Evolutionary conservation across 2,329 filamentous ascomycete species (phyloP), one percentile per base, ranked within the genome.

Genomic region (Penicillium sp.): DNA sequence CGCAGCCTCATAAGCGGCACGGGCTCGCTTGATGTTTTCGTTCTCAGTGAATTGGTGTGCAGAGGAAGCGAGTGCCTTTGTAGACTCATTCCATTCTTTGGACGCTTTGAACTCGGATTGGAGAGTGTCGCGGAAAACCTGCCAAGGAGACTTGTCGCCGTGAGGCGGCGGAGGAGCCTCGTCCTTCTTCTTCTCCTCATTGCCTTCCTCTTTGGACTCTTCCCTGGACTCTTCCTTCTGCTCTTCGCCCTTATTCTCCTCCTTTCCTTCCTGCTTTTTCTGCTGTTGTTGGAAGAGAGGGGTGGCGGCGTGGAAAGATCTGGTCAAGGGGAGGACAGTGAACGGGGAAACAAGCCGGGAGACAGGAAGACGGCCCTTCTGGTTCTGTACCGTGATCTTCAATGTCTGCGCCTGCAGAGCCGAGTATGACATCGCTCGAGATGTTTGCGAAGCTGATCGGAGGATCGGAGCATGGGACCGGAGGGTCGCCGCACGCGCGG

Each of bases 11-110:
- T 96, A 96, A 7, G 90, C 93, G 61, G 90, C 86, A 60, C 89
- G 85, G 28, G 93, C 94, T 64, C 85, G 85, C 67, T 90, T 87
- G 15, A 99, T 89, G 16, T 87, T 89, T 68, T 96, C 92, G 68
- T 91, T 96, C 76, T 97, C 93, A 29, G 87, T 87, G 69, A 99
- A 94, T 66, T 96, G 86, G 68, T 96, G 88, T 16, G 93, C 90
- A 6, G 88, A 89, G 45, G 89, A 90, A 16, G 90, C 89, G 39
- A 99, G 83, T 61, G 94, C 90, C 78, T 99, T 97, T 39, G 93
- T 99, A 41, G 90, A 95, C 70, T 99, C 94, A 68, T 99, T 96
- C 94, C 94, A 99, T 73, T 99, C 94, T 70, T 97, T 96, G 15
- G 92, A 97, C 47, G 90, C 89, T 74, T 96, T 91, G 76, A 99